These are phyloP conservation scores for Eutrema salsugineum DNA, from an alignment of 441 rosid species.

Conservation along the genomic window DNA sequence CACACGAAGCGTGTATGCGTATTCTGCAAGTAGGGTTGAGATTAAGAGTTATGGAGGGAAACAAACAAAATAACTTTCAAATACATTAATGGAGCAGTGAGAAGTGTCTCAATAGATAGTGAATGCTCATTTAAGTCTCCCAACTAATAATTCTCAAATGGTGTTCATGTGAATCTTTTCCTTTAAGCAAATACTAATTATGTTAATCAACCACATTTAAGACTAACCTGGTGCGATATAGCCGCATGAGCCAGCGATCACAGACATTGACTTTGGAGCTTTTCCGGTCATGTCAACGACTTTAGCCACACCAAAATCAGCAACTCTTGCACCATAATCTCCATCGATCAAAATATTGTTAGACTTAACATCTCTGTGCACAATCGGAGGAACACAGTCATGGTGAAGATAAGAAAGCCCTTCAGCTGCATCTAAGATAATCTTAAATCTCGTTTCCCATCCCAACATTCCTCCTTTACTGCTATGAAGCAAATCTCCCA, in stretches of 20 bases:
- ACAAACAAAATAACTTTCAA: not conserved
- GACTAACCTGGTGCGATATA: constrained; percentile 94
- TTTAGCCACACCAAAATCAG: constrained; percentile 97
- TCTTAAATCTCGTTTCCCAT: constrained; percentile 84
- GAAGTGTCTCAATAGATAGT: constrained; percentile 18
- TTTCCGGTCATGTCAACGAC: constrained; percentile 67
- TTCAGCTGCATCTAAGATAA: constrained; percentile 82
- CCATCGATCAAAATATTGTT: constrained; percentile 88
- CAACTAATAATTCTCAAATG: constrained; percentile 21
- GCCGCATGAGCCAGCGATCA: constrained; percentile 98
- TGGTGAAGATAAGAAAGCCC: constrained; percentile 95
- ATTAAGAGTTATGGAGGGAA: constrained; percentile 17
- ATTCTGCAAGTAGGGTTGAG: constrained; percentile 52
- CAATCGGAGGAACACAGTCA: constrained; percentile 90
- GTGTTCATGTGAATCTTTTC: not conserved
- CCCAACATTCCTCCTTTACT: constrained; percentile 75
- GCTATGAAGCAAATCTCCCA: constrained; percentile 90
- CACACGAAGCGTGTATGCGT: constrained; percentile 92
- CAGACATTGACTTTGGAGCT: constrained; percentile 82
- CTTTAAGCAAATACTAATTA: not conserved
- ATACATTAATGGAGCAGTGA: constrained; percentile 7
- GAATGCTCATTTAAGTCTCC: constrained; percentile 32
- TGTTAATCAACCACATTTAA: constrained; percentile 1
- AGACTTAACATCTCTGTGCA: constrained; percentile 95
- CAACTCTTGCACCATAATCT: constrained; percentile 80